These are phyloP conservation scores for Cicer bijugum DNA, from an alignment of 306 rosid genomes.

Conservation along the genomic window DNA sequence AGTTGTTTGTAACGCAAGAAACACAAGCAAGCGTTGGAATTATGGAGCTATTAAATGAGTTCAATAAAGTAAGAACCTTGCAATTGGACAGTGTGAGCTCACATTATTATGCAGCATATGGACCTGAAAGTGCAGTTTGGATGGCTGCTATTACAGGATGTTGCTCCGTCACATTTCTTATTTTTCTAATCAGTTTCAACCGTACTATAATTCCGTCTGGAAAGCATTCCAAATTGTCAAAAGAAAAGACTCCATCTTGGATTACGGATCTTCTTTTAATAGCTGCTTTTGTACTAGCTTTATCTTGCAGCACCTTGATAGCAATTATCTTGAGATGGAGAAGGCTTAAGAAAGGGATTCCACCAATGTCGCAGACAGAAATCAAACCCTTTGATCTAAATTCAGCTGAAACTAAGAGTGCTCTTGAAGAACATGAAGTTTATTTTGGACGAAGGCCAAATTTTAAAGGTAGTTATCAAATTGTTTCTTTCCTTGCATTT, in stretches of 20 bases:
- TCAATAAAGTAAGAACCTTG: slow-evolving; percentile 54
- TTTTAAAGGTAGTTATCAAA: slow-evolving; percentile 59
- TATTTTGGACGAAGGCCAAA: slow-evolving; percentile 80
- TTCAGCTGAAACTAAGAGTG: slow-evolving; percentile 54
- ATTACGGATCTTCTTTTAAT: slow-evolving; percentile 66
- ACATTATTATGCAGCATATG: slow-evolving; percentile 57
- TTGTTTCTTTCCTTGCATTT: slow-evolving; percentile 11
- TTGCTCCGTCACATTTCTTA: slow-evolving; percentile 58
- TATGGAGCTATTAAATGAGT: slow-evolving; percentile 53
- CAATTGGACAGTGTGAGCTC: slow-evolving; percentile 54
- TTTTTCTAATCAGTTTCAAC: slow-evolving; percentile 59
- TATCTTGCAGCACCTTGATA: slow-evolving; percentile 51
- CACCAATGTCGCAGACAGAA: slow-evolving; percentile 43
- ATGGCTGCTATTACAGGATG: slow-evolving; percentile 70
- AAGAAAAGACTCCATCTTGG: slow-evolving; percentile 68
- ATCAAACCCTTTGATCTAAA: slow-evolving; percentile 48
- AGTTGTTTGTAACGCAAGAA: slow-evolving; percentile 83
- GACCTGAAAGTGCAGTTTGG: slow-evolving; percentile 64
- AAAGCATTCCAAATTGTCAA: slow-evolving; percentile 46
- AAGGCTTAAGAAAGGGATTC: slow-evolving; percentile 62
- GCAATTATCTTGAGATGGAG: slow-evolving; percentile 67
- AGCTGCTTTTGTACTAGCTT: slow-evolving; percentile 59
- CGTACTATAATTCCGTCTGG: slow-evolving; percentile 58
- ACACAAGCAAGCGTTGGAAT: slow-evolving; percentile 50
- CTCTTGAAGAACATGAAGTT: slow-evolving; percentile 73